Percentiles rank a stretch among this genome's conserved stretches.
phyloP scores from a whole-genome alignment of 495 filamentous ascomycete species.

The Aspergillus affinis region DNA sequence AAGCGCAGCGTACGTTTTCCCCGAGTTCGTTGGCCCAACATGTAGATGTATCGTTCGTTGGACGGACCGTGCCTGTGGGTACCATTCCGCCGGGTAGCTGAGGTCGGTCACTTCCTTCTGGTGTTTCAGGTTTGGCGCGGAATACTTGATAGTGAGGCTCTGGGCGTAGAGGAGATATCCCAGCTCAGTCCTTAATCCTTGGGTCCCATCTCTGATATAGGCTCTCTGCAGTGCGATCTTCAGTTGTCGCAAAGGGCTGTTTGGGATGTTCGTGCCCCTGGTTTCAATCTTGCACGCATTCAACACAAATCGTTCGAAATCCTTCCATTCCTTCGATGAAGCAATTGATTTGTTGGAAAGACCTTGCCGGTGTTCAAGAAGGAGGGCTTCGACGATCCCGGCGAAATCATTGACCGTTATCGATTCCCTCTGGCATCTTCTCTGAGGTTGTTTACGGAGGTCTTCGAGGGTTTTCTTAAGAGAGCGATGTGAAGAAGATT shows the following conservation, averaged over 20 bases:
- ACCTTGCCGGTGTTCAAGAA: constrained; percentile 27
- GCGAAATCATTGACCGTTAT: constrained; percentile 25
- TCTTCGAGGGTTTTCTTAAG: too few species aligned
- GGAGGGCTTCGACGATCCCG: constrained; percentile 24
- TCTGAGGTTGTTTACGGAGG: background rate
- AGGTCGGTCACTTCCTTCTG: constrained; percentile 74
- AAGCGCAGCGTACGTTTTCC: constrained; percentile 94
- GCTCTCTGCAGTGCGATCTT: constrained; percentile 51
- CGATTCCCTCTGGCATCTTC: constrained; percentile 4
- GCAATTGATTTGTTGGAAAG: constrained; percentile 13
- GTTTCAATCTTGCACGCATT: constrained; percentile 36
- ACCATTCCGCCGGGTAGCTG: constrained; percentile 88
- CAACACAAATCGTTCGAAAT: constrained; percentile 37
- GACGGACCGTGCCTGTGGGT: constrained; percentile 71
- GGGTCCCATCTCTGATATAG: constrained; percentile 48
- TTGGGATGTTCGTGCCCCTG: constrained; percentile 11
- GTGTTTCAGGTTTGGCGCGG: constrained; percentile 47
- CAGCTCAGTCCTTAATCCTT: constrained; percentile 55
- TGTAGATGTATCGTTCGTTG: constrained; percentile 88
- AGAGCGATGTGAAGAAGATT: background rate
- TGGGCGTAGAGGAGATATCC: constrained; percentile 59
- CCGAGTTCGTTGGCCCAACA: constrained; percentile 96
- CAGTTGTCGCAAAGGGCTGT: constrained; percentile 23
- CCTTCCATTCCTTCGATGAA: constrained; percentile 25
- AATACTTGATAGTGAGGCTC: constrained; percentile 41